A percentile compares a stretch with the other conserved stretches of the same genome.
Evolutionary conservation across 495 filamentous ascomycete species (phyloP).

Genomic region (Halenospora varia): DNA sequence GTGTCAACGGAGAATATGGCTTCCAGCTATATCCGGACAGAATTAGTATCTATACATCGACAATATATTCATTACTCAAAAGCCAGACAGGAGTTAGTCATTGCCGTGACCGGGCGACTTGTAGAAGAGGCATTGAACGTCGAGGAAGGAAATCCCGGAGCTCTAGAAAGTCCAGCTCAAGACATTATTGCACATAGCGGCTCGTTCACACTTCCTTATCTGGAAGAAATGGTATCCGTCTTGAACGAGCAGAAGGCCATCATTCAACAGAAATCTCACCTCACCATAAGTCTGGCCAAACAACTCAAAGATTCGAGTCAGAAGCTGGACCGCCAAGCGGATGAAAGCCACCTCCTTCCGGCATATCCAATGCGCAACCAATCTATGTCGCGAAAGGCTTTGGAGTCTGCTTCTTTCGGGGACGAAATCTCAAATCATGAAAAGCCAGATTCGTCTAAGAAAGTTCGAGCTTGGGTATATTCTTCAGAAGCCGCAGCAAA

Average conservation of each 20-base stretch:
- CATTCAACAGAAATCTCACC: slow-evolving; percentile 60
- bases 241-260: slow-evolving; percentile 57
- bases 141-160: not conserved
- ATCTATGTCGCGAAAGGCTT: not conserved
- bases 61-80: slow-evolving; percentile 45
- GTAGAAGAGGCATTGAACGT: not conserved
- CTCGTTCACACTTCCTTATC: slow-evolving; percentile 38
- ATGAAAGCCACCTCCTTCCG: slow-evolving; percentile 68
- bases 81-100: slow-evolving; percentile 40
- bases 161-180: not conserved
- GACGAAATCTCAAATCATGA: slow-evolving; percentile 19
- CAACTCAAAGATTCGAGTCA: slow-evolving; percentile 56
- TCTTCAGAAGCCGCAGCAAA: slow-evolving; percentile 40
- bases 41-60: slow-evolving; percentile 16
- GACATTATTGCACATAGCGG: not conserved
- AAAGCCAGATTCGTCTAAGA: slow-evolving; percentile 31
- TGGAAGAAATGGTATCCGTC: slow-evolving; percentile 50
- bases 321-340: slow-evolving; percentile 53
- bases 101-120: not conserved
- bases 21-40: slow-evolving; percentile 26
- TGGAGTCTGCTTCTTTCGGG: slow-evolving; percentile 12
- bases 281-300: slow-evolving; percentile 52
- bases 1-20: slow-evolving; percentile 27
- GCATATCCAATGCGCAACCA: slow-evolving; percentile 41
- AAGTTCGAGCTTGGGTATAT: slow-evolving; percentile 45